Conservation (phyloP, 179 eudicot genomes). For the Heliamphora pulchella region DNA sequence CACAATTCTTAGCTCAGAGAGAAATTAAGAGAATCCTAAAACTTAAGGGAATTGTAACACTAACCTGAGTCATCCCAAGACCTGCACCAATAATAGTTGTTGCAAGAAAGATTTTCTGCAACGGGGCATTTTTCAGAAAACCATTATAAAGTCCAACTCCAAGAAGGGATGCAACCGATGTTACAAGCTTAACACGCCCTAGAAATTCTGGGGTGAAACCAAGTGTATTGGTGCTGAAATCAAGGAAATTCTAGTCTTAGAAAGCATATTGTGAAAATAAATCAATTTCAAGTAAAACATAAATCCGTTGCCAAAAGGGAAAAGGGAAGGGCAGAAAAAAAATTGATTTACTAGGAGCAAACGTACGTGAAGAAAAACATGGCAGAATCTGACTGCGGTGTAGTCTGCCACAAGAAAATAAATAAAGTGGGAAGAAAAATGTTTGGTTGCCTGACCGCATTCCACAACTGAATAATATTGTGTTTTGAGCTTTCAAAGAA, state of each 20-base stretch:
- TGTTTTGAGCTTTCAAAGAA: slow-evolving; percentile 54
- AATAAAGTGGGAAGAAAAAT: slow-evolving; percentile 87
- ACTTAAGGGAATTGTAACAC: slow-evolving; percentile 14
- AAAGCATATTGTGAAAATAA: background rate
- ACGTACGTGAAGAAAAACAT: slow-evolving; percentile 98
- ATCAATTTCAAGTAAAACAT: background rate
- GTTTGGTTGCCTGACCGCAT: slow-evolving; percentile 76
- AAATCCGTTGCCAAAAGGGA: background rate
- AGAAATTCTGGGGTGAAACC: slow-evolving; percentile 93
- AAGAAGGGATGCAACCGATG: slow-evolving; percentile 84
- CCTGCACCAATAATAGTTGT: slow-evolving; percentile 74
- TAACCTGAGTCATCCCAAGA: slow-evolving; percentile 95
- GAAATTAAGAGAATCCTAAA: background rate
- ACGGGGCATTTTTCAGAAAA: slow-evolving; percentile 64
- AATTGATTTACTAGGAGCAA: slow-evolving; percentile 11
- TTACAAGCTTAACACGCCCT: slow-evolving; percentile 94
- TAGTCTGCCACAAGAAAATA: slow-evolving; percentile 97
- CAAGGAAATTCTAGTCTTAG: slow-evolving; percentile 4
- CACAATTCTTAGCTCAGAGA: slow-evolving; percentile 15
- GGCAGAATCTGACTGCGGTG: slow-evolving; percentile 97
- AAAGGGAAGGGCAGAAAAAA: background rate
- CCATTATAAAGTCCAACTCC: slow-evolving; percentile 97
- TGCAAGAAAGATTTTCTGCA: slow-evolving; percentile 67
- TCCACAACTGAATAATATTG: slow-evolving; percentile 59
- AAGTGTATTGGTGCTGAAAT: slow-evolving; percentile 83